Base-by-base conservation (phyloP, 1,284 basidiomycete genomes). In the Apiotrichum sp. region DNA sequence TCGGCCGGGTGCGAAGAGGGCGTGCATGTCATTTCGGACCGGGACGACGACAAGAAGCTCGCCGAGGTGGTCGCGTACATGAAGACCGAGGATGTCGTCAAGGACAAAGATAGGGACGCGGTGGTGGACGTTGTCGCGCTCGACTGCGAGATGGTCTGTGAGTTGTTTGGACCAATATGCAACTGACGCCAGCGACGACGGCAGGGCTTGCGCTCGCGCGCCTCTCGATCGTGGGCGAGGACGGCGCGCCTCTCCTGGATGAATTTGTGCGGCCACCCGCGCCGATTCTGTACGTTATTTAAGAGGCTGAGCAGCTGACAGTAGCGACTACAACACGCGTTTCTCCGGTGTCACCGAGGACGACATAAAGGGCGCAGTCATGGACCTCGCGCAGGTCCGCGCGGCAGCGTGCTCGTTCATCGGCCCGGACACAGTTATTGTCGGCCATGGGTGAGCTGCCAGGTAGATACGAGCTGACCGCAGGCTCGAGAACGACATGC, bases 141-240 rank as follows among this genome's bases (percentile, higher is more conserved):
- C 50, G 92, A 95, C 72, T 93, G 80, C 70, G 93, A 97, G 73
- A 91, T 96, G 88, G 81, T 93, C 32, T 92, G 76, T 76, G 59
- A 72, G 72, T 52, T 31, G 22, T 7, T 11, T n/a, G n/a, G 41
- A 33, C 45, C 36, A 31, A 22, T 22, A 22, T 22, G 22, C 22
- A 22, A 52, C 32, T 32, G 5, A 38, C 22, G 34, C 14, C 50
- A 76, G 74, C 90, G 75, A 89, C 89, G 0, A 93, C 91, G 0
- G 87, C 86, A 5, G 93, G 93, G 0, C 83, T 89, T 79, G 84
- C 86, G 31, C 83, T 93, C 6, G 93, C 90, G 4, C 83, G 93
- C 6, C 84, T 93, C 1, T 93, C 92, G 0, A 82, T 93, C 4
- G 84, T 96, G 1, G 86, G 93, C 65, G 84, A 84, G 7, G 72